Conservation (phyloP, 148 eudicot genomes). For the Suaeda aralocaspica region DNA sequence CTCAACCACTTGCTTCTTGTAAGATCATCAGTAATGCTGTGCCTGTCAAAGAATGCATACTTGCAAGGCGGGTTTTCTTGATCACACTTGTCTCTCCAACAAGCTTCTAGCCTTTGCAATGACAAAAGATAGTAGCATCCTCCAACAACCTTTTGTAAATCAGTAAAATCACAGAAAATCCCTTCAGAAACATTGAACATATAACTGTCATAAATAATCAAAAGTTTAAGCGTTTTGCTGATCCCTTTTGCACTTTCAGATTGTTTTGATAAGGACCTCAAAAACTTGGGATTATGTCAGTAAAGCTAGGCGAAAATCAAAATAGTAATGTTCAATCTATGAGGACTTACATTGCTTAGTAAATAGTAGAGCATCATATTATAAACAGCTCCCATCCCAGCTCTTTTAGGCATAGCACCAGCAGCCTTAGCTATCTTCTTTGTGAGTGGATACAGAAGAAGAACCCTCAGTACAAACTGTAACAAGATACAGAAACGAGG, state of each 20-base stretch:
- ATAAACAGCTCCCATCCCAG: slow-evolving; percentile 65
- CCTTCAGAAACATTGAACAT: no score
- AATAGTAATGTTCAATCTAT: no score
- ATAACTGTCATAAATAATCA: no score
- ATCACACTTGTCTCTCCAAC: slow-evolving; percentile 43
- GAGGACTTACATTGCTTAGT: slow-evolving; percentile 50
- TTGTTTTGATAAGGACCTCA: no score
- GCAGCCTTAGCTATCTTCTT: slow-evolving; percentile 49
- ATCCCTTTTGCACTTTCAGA: no score
- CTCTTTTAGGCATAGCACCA: slow-evolving; percentile 54
- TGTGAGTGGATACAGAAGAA: slow-evolving; percentile 46
- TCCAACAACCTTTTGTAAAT: slow-evolving; percentile 32
- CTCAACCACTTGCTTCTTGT: slow-evolving; percentile 34
- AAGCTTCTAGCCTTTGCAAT: slow-evolving; percentile 42
- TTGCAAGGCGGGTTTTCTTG: slow-evolving; percentile 32
- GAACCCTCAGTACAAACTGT: slow-evolving; percentile 46
- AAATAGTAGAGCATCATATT: slow-evolving; percentile 55
- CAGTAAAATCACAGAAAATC: background rate
- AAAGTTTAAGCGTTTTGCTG: no score
- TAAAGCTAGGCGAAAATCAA: background rate
- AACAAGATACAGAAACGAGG: slow-evolving; percentile 42
- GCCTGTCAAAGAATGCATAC: slow-evolving; percentile 39
- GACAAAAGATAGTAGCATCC: slow-evolving; percentile 53
- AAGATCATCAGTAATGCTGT: slow-evolving; percentile 16
- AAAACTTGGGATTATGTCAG: background rate